Percentiles rank a stretch among this genome's conserved stretches.
These are phyloP conservation scores for Salix koriyanagi DNA, from an alignment of 345 rosid species.

Conservation along the genomic window DNA sequence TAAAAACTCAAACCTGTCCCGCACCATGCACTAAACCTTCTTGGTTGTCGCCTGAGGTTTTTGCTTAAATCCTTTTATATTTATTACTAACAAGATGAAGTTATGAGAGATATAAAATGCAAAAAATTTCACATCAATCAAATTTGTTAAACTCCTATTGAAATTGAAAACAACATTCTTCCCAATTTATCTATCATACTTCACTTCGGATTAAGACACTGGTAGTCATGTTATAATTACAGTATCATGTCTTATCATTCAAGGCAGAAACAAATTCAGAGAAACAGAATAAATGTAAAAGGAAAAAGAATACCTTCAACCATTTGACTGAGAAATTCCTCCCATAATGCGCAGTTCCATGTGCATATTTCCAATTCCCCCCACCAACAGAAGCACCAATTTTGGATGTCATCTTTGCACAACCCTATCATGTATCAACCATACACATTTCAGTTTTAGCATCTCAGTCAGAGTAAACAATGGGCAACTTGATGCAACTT, in stretches of 20 bases:
- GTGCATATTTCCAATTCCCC: conserved; percentile 98
- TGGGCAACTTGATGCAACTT: neutral
- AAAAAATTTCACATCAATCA: neutral
- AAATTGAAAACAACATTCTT: neutral
- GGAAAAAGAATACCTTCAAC: conserved; percentile 61
- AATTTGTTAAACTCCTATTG: neutral
- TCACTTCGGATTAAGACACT: neutral
- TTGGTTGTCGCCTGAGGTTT: neutral
- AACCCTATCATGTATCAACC: conserved; percentile 50
- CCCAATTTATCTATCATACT: neutral
- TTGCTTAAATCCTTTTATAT: neutral
- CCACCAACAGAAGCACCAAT: conserved; percentile 86
- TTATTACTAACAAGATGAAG: neutral
- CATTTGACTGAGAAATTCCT: conserved; percentile 97
- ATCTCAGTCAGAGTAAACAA: conserved; percentile 4
- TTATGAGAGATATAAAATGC: neutral
- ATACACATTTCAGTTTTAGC: conserved; percentile 14
- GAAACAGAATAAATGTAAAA: neutral
- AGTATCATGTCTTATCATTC: neutral
- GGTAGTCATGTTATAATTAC: neutral
- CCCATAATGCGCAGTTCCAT: conserved; percentile 97
- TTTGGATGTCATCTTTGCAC: conserved; percentile 97
- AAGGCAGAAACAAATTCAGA: neutral
- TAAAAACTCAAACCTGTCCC: neutral
- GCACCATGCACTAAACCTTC: neutral